Conservation (phyloP, 129 eudicot genomes). For the Flaveria trinervia region DNA sequence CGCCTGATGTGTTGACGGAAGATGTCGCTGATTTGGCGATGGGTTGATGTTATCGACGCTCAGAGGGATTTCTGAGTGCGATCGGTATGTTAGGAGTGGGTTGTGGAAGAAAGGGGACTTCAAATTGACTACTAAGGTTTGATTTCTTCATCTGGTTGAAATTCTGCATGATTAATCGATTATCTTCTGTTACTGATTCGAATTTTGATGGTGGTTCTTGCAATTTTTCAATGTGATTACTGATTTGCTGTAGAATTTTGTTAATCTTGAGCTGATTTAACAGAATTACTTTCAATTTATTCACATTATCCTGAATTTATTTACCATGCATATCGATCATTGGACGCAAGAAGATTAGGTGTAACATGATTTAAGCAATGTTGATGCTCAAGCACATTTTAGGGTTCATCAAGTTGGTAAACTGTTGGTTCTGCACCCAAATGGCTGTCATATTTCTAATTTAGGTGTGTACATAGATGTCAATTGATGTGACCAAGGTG, state of each 20-base stretch:
- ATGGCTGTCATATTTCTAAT: not conserved
- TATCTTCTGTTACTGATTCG: not conserved
- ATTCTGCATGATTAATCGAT: not conserved
- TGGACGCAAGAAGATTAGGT: not conserved
- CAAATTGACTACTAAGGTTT: constrained; percentile 64
- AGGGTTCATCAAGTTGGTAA: constrained; percentile 5
- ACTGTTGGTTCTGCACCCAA: not conserved
- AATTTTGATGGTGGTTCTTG: not conserved
- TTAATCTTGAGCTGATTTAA: too few relatives aligned
- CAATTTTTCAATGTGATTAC: not conserved
- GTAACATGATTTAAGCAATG: not conserved
- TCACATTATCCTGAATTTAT: not conserved
- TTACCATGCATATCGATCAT: not conserved
- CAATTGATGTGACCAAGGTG: not conserved
- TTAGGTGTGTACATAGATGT: not conserved
- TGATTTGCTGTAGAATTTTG: too few relatives aligned
- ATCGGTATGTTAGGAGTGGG: constrained; percentile 61
- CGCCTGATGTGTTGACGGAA: constrained; percentile 68
- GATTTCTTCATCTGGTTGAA: not conserved
- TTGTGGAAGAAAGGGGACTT: constrained; percentile 61
- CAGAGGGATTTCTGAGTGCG: constrained; percentile 60
- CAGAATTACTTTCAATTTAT: not conserved
- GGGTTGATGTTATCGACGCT: constrained; percentile 56
- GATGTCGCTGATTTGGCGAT: constrained; percentile 71
- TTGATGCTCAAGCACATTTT: not conserved